These are phyloP conservation scores for Juglanconis juglandina DNA, from an alignment of 2,329 filamentous ascomycete species.

Conservation along the genomic window DNA sequence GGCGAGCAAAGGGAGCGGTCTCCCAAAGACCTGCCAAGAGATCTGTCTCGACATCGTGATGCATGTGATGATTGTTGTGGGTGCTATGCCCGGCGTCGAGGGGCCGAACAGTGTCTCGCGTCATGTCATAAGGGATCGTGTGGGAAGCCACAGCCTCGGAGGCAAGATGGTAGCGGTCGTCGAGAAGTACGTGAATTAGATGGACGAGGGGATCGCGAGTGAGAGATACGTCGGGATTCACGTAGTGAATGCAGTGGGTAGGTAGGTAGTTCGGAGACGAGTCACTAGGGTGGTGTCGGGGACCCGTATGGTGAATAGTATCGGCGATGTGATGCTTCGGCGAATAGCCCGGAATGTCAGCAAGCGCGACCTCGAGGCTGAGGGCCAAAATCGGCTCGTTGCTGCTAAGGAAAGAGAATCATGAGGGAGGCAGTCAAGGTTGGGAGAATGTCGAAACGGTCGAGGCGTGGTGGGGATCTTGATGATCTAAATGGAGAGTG, in stretches of 20 bases:
- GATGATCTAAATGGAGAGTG: too few relatives aligned
- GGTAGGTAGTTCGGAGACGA: background rate
- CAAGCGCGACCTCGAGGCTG: too few relatives aligned
- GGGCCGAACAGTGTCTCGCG: conserved; percentile 40
- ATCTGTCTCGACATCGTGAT: conserved; percentile 38
- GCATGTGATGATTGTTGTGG: conserved; percentile 20
- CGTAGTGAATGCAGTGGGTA: background rate
- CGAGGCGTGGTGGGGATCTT: too few relatives aligned
- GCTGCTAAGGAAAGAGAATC: too few relatives aligned
- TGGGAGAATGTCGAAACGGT: too few relatives aligned
- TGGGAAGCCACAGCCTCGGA: background rate
- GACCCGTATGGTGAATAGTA: too few relatives aligned
- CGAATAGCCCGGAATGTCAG: background rate
- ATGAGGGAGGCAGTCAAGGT: too few relatives aligned
- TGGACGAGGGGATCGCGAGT: background rate
- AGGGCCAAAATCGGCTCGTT: too few relatives aligned
- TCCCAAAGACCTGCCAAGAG: conserved; percentile 59
- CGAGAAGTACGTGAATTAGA: background rate
- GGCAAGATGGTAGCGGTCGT: background rate
- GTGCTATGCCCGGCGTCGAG: conserved; percentile 28
- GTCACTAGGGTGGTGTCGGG: background rate
- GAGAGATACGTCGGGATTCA: background rate
- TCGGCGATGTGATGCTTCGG: background rate
- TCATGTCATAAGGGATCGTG: conserved; percentile 41
- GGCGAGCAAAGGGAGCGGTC: conserved; percentile 54